Percentiles rank a stretch among this genome's conserved stretches.
phyloP scores from a whole-genome alignment of 1,284 basidiomycete genomes.

The Grifola frondosa region DNA sequence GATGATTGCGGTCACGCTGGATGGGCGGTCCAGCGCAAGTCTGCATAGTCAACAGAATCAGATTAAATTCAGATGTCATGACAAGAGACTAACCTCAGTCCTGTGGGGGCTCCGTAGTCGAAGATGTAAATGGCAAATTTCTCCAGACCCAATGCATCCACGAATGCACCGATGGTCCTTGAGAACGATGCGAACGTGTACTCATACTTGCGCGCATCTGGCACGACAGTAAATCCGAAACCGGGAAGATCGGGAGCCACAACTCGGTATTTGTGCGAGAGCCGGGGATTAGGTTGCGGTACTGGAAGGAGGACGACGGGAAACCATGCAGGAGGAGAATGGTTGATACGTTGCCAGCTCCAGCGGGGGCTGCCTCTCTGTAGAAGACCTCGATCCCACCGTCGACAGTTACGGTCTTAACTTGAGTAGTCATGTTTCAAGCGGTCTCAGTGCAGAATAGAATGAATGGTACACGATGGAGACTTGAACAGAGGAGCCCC shows the following conservation, averaged over 20 bases:
- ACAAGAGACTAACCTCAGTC: slow-evolving; percentile 29
- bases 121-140: slow-evolving; percentile 47
- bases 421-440: too few relatives aligned
- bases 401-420: slow-evolving; percentile 32
- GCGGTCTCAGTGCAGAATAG: too few relatives aligned
- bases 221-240: slow-evolving; percentile 47
- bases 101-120: slow-evolving; percentile 49
- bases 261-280: slow-evolving; percentile 42
- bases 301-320: slow-evolving; percentile 48
- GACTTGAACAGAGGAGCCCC: too few relatives aligned
- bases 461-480: too few relatives aligned
- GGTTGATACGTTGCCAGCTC: slow-evolving; percentile 8
- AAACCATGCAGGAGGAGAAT: slow-evolving; percentile 50
- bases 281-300: slow-evolving; percentile 45
- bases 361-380: slow-evolving; percentile 35
- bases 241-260: slow-evolving; percentile 51
- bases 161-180: slow-evolving; percentile 39
- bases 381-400: slow-evolving; percentile 42
- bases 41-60: slow-evolving; percentile 21
- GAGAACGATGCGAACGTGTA: slow-evolving; percentile 44
- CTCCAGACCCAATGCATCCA: slow-evolving; percentile 38
- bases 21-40: slow-evolving; percentile 43
- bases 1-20: slow-evolving; percentile 43
- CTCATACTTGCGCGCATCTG: slow-evolving; percentile 33
- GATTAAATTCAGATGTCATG: not conserved